A percentile compares a stretch with the other conserved stretches of the same genome.
phyloP scores from a whole-genome alignment of 306 rosid species.

The Cucurbita moschata region DNA sequence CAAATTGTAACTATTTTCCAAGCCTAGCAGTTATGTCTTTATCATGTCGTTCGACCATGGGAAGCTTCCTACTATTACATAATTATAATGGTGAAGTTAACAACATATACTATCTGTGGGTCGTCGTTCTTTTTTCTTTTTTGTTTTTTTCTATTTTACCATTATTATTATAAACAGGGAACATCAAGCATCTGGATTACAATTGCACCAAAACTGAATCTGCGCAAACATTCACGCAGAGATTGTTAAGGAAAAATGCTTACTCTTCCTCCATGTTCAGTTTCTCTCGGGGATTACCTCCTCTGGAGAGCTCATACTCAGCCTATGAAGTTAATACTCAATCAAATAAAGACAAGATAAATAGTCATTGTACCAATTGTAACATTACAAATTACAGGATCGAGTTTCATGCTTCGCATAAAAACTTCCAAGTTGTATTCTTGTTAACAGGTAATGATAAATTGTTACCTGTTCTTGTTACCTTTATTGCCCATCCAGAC shows the following conservation, averaged over 20 bases:
- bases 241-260: conserved; percentile 12
- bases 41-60: background rate
- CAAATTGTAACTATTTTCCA: background rate
- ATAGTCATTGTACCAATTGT: background rate
- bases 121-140: background rate
- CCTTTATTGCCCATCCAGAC: background rate
- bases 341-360: conserved; percentile 10
- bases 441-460: background rate
- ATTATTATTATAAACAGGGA: background rate
- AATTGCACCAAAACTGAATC: background rate
- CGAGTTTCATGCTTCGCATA: background rate
- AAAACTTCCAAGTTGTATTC: background rate
- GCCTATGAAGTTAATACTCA: conserved; percentile 37
- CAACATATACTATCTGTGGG: background rate
- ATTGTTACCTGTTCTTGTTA: background rate
- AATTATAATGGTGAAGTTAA: background rate
- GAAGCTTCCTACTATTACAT: background rate
- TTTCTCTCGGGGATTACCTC: conserved; percentile 39
- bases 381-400: background rate
- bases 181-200: background rate
- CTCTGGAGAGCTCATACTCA: conserved; percentile 50
- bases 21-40: background rate
- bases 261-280: conserved; percentile 65
- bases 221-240: conserved; percentile 1
- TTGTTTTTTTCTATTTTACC: background rate